phyloP scores from a whole-genome alignment of 495 filamentous ascomycete species.

The Hyaloscypha finlandica region DNA sequence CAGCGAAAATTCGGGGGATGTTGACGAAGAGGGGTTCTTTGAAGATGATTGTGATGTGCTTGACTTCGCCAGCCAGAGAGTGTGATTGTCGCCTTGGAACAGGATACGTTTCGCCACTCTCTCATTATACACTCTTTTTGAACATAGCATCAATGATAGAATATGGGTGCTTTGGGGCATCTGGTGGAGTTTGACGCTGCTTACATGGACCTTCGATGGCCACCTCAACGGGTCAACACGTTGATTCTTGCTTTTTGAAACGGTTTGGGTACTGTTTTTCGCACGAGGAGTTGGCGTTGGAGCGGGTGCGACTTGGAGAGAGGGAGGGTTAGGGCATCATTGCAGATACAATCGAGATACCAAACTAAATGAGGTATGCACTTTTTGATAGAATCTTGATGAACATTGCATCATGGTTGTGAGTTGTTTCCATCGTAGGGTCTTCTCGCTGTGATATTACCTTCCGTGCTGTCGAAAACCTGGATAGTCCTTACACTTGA shows the following conservation, averaged over 20 bases:
- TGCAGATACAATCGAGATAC: constrained; percentile 5
- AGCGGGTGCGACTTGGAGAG: background rate
- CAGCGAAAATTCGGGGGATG: constrained; percentile 33
- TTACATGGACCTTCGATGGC: constrained; percentile 4
- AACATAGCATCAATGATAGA: constrained; percentile 1
- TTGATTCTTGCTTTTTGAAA: background rate
- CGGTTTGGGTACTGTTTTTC: constrained; percentile 5
- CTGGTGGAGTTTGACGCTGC: constrained; percentile 6
- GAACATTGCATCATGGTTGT: background rate
- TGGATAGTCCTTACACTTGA: background rate
- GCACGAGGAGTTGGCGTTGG: constrained; percentile 11
- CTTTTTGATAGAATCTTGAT: constrained; percentile 1
- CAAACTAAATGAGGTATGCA: constrained; percentile 2
- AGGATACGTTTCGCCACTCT: constrained; percentile 2
- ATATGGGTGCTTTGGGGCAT: constrained; percentile 10
- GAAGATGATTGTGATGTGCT: constrained; percentile 93
- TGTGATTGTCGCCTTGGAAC: constrained; percentile 46
- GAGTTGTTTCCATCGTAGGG: background rate
- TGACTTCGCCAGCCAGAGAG: constrained; percentile 85
- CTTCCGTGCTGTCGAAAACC: background rate
- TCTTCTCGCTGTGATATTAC: background rate
- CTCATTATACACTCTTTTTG: constrained; percentile 3
- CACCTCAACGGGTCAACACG: constrained; percentile 19
- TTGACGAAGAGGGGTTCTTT: constrained; percentile 78
- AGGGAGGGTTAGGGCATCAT: background rate